Evolutionary conservation across 2,329 filamentous ascomycete species (phyloP), one percentile per base, ranked within the genome.

Genomic region (Colletotrichum spinosum): DNA sequence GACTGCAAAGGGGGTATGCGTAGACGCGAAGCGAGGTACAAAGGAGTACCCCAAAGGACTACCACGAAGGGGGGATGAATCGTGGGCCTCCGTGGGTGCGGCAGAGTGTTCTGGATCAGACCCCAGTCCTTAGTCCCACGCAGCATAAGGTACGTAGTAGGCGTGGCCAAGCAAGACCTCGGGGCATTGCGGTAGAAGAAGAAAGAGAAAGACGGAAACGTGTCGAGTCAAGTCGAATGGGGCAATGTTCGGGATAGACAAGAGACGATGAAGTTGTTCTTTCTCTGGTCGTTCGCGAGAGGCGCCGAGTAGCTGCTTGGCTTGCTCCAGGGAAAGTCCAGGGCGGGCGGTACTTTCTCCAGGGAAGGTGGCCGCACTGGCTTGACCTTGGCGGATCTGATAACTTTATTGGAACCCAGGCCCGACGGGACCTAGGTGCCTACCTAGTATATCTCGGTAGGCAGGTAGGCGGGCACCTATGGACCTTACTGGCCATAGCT

Each of bases 321-420:
- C 17, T 17, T 17, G 17, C 17, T 17, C 17, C 17, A 17, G 17
- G 17, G 17, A 17, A 17, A 17, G 17, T 17, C 17, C 17, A 17
- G 17, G 17, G 17, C 17, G 3, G 17, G 17, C 17, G 37, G 12
- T 25, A 25, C 37, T 45, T 65, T 55, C 44, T 42, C 25, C 51
- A 52, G 52, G 57, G 34, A 48, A 61, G 57, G n/a, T 60, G 57
- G 56, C 50, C 60, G 50, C 60, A 54, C 25, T 49, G 56, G 17
- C 49, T 60, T 35, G 50, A 13, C 25, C 51, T 51, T 35, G 63
- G 70, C 74, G 74, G 76, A 78, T 77, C 76, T 71, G 75, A 78
- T 77, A 78, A 76, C 74, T 76, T 73, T 75, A 75, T 69, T 59
- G 44, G 65, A 58, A 42, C 57, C 55, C 39, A 42, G 41, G 4